Percentiles rank a stretch among this genome's conserved stretches.
phyloP scores from a whole-genome alignment of 768 basidiomycete genomes.

The Psilocybe cubensis region DNA sequence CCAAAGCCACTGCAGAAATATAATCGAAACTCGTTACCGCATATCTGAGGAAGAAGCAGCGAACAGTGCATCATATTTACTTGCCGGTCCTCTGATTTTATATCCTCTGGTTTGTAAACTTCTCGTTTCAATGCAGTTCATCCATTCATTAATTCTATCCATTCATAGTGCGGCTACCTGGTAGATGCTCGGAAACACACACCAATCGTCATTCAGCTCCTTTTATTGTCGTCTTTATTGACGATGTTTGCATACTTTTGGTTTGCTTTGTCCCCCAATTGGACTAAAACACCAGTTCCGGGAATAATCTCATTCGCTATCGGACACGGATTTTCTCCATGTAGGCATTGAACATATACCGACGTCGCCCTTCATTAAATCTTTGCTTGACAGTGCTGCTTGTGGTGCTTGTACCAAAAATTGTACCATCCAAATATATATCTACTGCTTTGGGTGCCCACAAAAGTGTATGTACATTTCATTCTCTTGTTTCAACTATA shows the following conservation, averaged over 20 bases:
- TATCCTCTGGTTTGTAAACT: conserved; percentile 65
- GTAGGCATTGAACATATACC: conserved; percentile 38
- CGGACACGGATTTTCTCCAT: conserved; percentile 76
- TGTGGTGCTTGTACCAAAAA: conserved; percentile 73
- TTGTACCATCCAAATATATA: conserved; percentile 73
- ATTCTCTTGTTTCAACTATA: neutral
- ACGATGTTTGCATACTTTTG: conserved; percentile 68
- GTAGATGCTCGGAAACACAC: conserved; percentile 62
- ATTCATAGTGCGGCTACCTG: conserved; percentile 60
- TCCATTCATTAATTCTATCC: neutral
- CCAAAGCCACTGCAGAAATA: conserved; percentile 52
- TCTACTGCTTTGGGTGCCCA: conserved; percentile 80
- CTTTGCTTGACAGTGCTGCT: conserved; percentile 54
- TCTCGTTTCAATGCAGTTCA: neutral
- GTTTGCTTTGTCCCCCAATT: conserved; percentile 62
- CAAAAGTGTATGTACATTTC: conserved; percentile 62
- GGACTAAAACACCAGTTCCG: conserved; percentile 62
- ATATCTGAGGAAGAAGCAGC: conserved; percentile 65
- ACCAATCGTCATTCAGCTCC: conserved; percentile 61
- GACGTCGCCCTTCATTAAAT: conserved; percentile 6
- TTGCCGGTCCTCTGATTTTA: conserved; percentile 68
- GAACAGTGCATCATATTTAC: conserved; percentile 68
- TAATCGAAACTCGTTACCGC: conserved; percentile 70
- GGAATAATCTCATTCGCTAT: conserved; percentile 62
- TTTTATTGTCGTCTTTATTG: conserved; percentile 58